Evolutionary conservation across 2,329 filamentous ascomycete genomes (phyloP).

Genomic region (Nigrospora oryzae): DNA sequence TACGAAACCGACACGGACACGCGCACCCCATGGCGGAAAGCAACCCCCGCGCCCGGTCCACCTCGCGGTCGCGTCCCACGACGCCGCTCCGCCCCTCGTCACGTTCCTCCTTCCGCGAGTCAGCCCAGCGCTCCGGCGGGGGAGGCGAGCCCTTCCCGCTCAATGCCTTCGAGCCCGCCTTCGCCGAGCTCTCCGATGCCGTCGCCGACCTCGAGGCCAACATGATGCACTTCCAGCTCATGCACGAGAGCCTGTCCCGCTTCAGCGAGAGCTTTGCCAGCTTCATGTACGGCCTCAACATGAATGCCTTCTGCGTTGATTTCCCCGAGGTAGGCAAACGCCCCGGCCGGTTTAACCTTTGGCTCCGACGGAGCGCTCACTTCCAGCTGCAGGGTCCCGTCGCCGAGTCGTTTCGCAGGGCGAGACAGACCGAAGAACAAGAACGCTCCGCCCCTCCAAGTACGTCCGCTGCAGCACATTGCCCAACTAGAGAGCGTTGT

Average conservation of each 20-base stretch:
- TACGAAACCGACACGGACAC: not conserved
- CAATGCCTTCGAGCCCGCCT: constrained; percentile 77
- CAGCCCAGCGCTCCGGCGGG: constrained; percentile 48
- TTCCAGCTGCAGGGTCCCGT: constrained; percentile 59
- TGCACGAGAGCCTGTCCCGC: constrained; percentile 87
- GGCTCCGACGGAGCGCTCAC: too few relatives aligned
- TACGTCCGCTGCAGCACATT: not conserved
- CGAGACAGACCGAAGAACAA: constrained; percentile 48
- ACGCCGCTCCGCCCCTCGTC: constrained; percentile 88
- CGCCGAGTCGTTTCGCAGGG: constrained; percentile 69
- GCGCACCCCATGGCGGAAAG: not conserved
- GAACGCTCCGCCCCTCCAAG: constrained; percentile 7
- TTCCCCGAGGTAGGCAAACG: constrained; percentile 68
- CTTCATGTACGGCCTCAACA: constrained; percentile 93
- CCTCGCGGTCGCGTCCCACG: constrained; percentile 61
- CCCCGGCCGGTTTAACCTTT: not conserved
- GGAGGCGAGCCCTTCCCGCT: constrained; percentile 58
- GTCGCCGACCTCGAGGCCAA: constrained; percentile 96
- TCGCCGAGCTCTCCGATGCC: constrained; percentile 86
- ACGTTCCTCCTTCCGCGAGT: constrained; percentile 78
- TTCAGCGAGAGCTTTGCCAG: constrained; percentile 96
- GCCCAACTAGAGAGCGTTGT: not conserved
- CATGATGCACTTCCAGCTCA: constrained; percentile 92
- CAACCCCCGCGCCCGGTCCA: constrained; percentile 16
- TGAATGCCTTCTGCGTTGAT: constrained; percentile 98